Conservation (phyloP, 1,139 yeast genomes). For the Saccharomycopsis phalli region DNA sequence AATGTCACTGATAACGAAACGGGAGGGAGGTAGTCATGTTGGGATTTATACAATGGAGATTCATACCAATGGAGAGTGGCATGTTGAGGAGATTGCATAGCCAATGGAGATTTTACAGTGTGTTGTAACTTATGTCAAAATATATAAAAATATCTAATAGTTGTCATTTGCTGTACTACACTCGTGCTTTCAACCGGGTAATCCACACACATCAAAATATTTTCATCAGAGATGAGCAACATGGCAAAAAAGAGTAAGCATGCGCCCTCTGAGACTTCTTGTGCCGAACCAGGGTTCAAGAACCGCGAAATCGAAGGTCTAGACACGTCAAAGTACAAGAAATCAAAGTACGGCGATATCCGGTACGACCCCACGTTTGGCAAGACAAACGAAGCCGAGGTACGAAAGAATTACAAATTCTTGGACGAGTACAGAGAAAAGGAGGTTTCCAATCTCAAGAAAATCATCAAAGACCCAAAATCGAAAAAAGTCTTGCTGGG, state of each 20-base stretch:
- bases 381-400: conserved; percentile 62
- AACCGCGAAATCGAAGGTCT: conserved; percentile 17
- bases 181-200: no score
- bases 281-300: conserved; percentile 66
- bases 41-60: no score
- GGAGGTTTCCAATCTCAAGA: conserved; percentile 57
- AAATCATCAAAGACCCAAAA: conserved; percentile 48
- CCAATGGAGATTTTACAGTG: no score
- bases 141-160: no score
- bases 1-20: conserved; percentile 19
- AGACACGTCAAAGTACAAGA: conserved; percentile 32
- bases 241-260: conserved; percentile 46
- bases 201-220: no score
- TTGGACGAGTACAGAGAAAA: conserved; percentile 73
- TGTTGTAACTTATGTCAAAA: no score
- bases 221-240: not conserved
- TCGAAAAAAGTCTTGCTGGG: conserved; percentile 35
- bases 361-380: conserved; percentile 89
- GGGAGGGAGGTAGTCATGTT: no score
- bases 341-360: conserved; percentile 57
- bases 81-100: no score
- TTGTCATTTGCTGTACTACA: no score
- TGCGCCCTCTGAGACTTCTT: conserved; percentile 70
- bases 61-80: no score
- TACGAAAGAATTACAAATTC: conserved; percentile 73